Evolutionary conservation across 768 basidiomycete species (phyloP), one percentile per base, ranked within the genome.

Genomic region (Inosperma sp.): DNA sequence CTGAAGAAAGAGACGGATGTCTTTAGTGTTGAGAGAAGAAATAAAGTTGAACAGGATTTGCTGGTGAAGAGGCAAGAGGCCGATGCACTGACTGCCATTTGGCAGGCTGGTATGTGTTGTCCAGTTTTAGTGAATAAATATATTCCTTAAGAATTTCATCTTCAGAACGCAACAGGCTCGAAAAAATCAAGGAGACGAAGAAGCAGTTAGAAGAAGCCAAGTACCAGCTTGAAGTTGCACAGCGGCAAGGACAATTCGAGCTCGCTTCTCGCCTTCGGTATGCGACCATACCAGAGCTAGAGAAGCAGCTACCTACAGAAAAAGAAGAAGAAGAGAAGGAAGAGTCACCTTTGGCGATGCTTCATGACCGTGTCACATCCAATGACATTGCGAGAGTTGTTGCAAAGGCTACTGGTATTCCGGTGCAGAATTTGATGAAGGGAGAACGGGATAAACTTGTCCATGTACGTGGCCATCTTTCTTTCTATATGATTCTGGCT

Each of bases 401-500:
- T 3, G 90, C 89, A 6, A 87, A 85, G 62, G 78, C 88, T 0
- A 96, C 93, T 1, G 93, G 93, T 5, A 93, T 95, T 22, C 93
- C 93, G 0, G 91, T 94, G 2, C 82, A 89, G 66, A 93, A 86
- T 60, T 68, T 95, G 53, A 67, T 95, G 58, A 90, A 88, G 64
- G 92, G 93, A 4, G 93, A 97, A 66, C 73, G 86, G 56, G 90
- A 97, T 64, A 90, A 88, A 61, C 74, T 96, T 19, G 84, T 94
- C 7, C 84, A 93, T 70, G 90, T 91, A 58, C 49, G 85, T 76
- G 1, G 19, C 10, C 31, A 35, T 39, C 58, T 47, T 7, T 41
- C 26, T 29, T 36, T 35, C 27, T 29, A 3, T 14, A 12, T 4
- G 14, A 8, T n/a, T n/a, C 4, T 10, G 16, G 22, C 8, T 52